These are phyloP conservation scores for Ceratobasidium sp. DNA, from an alignment of 1,284 basidiomycete species.

Conservation along the genomic window DNA sequence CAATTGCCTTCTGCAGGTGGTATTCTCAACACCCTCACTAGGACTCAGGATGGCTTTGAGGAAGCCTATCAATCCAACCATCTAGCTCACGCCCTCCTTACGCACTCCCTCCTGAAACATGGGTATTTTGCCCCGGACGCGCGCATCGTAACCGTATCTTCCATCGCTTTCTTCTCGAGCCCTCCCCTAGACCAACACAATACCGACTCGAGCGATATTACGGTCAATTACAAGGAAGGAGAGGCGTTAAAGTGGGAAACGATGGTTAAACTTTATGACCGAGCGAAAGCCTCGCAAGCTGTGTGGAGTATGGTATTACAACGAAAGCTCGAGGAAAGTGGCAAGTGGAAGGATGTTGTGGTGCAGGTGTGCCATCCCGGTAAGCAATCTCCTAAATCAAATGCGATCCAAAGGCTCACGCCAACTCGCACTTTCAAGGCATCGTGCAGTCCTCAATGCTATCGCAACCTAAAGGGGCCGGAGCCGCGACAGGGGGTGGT, in stretches of 20 bases:
- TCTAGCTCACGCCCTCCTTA: constrained; percentile 33
- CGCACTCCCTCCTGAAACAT: constrained; percentile 43
- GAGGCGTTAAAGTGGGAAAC: constrained; percentile 32
- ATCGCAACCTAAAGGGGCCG: constrained; percentile 25
- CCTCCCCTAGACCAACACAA: constrained; percentile 42
- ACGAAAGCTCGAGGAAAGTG: constrained; percentile 35
- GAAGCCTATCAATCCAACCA: constrained; percentile 43
- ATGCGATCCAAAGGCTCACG: neutral
- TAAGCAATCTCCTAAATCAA: neutral
- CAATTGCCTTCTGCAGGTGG: constrained; percentile 29
- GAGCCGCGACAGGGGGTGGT: constrained; percentile 14
- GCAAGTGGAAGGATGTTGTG: constrained; percentile 45
- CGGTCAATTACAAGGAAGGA: constrained; percentile 37
- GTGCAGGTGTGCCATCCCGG: constrained; percentile 49
- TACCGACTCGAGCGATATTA: constrained; percentile 45
- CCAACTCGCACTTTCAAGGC: constrained; percentile 15
- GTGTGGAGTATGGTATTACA: constrained; percentile 46
- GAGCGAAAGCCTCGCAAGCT: constrained; percentile 45
- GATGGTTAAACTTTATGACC: constrained; percentile 40
- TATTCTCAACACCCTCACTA: constrained; percentile 35
- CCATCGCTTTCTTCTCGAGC: constrained; percentile 44
- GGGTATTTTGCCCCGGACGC: constrained; percentile 43
- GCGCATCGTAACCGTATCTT: constrained; percentile 47
- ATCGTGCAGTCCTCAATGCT: constrained; percentile 40
- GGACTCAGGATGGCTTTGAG: constrained; percentile 46